Percentiles rank a stretch among this genome's conserved stretches.
These are phyloP conservation scores for Cutaneotrichosporon sp. DNA, from an alignment of 1,284 basidiomycete species.

Conservation along the genomic window DNA sequence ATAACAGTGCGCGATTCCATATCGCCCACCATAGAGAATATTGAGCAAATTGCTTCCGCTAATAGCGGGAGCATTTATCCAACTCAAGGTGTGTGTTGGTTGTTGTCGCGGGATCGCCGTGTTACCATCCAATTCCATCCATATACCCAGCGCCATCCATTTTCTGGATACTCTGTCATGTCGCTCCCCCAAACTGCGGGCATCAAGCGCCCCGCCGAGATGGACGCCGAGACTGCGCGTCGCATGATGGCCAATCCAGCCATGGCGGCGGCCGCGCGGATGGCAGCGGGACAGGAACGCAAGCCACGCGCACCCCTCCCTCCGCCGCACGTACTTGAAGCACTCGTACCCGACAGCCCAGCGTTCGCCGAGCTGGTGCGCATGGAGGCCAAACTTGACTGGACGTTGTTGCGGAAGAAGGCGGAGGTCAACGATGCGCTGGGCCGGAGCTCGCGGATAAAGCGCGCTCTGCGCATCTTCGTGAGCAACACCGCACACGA, in stretches of 20 bases:
- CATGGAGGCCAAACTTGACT: slow-evolving; percentile 89
- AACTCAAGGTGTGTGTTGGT: not conserved
- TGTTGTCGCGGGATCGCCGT: not conserved
- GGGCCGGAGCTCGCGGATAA: slow-evolving; percentile 54
- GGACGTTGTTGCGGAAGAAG: slow-evolving; percentile 88
- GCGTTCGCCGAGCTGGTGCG: slow-evolving; percentile 84
- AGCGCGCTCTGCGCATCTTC: slow-evolving; percentile 82
- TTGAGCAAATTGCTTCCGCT: not conserved
- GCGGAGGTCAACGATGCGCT: slow-evolving; percentile 85
- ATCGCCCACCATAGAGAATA: no score
- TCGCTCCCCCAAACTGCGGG: slow-evolving; percentile 3
- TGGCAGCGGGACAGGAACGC: slow-evolving; percentile 14
- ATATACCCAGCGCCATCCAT: not conserved
- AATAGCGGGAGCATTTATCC: not conserved
- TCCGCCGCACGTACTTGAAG: slow-evolving; percentile 49
- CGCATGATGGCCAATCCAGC: slow-evolving; percentile 18
- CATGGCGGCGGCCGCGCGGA: slow-evolving; percentile 6
- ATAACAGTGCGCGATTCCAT: no score
- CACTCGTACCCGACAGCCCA: slow-evolving; percentile 67
- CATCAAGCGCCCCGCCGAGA: slow-evolving; percentile 26
- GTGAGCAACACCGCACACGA: slow-evolving; percentile 83
- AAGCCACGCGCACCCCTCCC: slow-evolving; percentile 49
- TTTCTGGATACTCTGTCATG: not conserved
- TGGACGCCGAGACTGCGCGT: slow-evolving; percentile 21
- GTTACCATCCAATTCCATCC: not conserved